Conservation (phyloP, 768 basidiomycete genomes). For the Lactarius indigo region DNA sequence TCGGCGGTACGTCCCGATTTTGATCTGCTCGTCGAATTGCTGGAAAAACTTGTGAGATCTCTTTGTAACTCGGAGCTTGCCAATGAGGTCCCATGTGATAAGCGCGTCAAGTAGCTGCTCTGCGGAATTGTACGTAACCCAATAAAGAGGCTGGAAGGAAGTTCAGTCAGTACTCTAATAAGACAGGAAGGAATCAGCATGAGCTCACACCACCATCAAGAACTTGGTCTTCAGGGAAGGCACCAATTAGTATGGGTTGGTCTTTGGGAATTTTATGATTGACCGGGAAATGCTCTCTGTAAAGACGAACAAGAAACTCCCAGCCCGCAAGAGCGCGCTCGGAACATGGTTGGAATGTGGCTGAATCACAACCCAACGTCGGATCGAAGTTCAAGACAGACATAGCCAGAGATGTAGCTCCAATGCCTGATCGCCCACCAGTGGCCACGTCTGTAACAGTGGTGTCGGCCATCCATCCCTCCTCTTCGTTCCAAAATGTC, state of each 20-base stretch:
- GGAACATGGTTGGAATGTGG: no score
- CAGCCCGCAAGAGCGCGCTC: slow-evolving; percentile 4
- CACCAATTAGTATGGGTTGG: slow-evolving; percentile 6
- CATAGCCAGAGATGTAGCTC: background rate
- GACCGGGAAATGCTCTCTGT: slow-evolving; percentile 12
- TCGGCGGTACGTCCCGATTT: no score
- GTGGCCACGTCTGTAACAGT: slow-evolving; percentile 9
- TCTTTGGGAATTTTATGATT: background rate
- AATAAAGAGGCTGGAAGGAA: no score
- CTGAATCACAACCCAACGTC: slow-evolving; percentile 14
- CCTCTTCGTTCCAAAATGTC: no score
- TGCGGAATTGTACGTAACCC: background rate
- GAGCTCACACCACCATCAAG: slow-evolving; percentile 8
- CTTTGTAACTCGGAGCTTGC: no score
- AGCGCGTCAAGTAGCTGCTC: slow-evolving; percentile 5
- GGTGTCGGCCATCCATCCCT: slow-evolving; percentile 10
- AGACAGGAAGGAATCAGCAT: no score
- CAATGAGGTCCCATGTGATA: no score
- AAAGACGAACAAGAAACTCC: slow-evolving; percentile 2
- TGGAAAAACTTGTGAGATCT: no score
- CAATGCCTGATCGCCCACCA: background rate
- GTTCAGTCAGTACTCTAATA: no score
- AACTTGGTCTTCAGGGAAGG: slow-evolving; percentile 11
- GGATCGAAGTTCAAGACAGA: slow-evolving; percentile 18
- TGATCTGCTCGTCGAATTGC: no score